Evolutionary conservation across 2,329 filamentous ascomycete genomes (phyloP), one percentile per base, ranked within the genome.

Genomic region (Hypoxylon sp.): DNA sequence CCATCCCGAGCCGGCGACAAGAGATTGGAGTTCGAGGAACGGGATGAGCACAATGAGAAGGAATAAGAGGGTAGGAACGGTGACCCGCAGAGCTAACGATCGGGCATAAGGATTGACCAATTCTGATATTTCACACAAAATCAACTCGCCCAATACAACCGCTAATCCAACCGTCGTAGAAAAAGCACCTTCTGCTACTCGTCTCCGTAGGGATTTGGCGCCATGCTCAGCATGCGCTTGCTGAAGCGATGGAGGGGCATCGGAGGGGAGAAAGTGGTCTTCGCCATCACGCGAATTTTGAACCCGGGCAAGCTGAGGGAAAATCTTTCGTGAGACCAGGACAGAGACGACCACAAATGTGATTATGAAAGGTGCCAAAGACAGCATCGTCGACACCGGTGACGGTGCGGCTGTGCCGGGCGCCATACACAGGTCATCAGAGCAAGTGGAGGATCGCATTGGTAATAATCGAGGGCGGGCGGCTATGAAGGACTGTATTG

Each of bases 101-200:
- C 93, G 85, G 11, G 92, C 92, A 32, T 83, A 82, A 5, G 89
- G 85, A 69, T 90, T 86, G n/a, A 93, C 85, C 4, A 91, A 85
- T 74, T 93, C 92, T 25, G 92, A 89, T 46, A 97, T 93, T 79
- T 97, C 93, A 73, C 92, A 93, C 7, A 97, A 85, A 49, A 97
- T 92, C 71, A 97, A 81, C 79, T 94, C 90, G 2, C 90, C 93
- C 49, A 97, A 83, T 1, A 95, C 92, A 38, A 91, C 87, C 5
- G 93, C 91, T 7, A 97, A 84, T 0, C 89, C 93, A 36, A 96
- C 87, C 9, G 92, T 97, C 0, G 89, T 86, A 5, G 92, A 90
- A 78, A 97, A 97, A 1, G 91, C 89, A 63, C 86, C 80, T 13
- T 89, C 90, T 1, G 89, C 86, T 11, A 86, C 76, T 23, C 84